Evolutionary conservation across 805 yeast genomes (phyloP).

Genomic region (Kazachstania kunashirensis): DNA sequence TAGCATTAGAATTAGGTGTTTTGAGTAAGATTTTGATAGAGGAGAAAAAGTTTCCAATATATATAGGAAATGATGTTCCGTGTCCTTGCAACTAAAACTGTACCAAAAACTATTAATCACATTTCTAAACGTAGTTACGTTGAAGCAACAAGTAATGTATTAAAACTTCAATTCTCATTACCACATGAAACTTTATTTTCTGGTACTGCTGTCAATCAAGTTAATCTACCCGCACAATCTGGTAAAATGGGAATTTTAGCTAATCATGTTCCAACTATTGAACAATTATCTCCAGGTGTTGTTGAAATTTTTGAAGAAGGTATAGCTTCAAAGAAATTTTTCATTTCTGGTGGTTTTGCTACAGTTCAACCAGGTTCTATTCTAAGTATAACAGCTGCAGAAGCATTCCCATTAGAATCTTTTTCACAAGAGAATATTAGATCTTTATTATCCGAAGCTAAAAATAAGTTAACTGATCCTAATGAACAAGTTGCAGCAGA

Average conservation of each 20-base stretch:
- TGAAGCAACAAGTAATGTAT: slow-evolving; percentile 46
- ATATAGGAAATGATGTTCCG: slow-evolving; percentile 17
- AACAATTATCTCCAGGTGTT: slow-evolving; percentile 92
- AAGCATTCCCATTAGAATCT: slow-evolving; percentile 85
- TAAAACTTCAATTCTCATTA: slow-evolving; percentile 81
- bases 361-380: slow-evolving; percentile 91
- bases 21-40: not conserved
- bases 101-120: slow-evolving; percentile 1
- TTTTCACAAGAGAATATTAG: slow-evolving; percentile 75
- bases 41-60: not conserved
- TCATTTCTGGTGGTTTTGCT: slow-evolving; percentile 94
- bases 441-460: slow-evolving; percentile 82
- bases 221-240: slow-evolving; percentile 88
- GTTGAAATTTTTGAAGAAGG: slow-evolving; percentile 79
- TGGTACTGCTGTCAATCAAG: slow-evolving; percentile 50
- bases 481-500: slow-evolving; percentile 88
- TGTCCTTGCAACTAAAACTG: slow-evolving; percentile 27
- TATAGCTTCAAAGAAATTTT: slow-evolving; percentile 63
- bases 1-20: not conserved
- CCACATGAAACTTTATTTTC: slow-evolving; percentile 69
- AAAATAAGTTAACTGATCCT: slow-evolving; percentile 74
- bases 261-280: slow-evolving; percentile 94
- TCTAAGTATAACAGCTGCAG: slow-evolving; percentile 84
- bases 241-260: slow-evolving; percentile 97
- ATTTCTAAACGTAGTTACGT: slow-evolving; percentile 80